Evolutionary conservation across 2,329 filamentous ascomycete genomes (phyloP).

Genomic region (Venturiaceae sp.): DNA sequence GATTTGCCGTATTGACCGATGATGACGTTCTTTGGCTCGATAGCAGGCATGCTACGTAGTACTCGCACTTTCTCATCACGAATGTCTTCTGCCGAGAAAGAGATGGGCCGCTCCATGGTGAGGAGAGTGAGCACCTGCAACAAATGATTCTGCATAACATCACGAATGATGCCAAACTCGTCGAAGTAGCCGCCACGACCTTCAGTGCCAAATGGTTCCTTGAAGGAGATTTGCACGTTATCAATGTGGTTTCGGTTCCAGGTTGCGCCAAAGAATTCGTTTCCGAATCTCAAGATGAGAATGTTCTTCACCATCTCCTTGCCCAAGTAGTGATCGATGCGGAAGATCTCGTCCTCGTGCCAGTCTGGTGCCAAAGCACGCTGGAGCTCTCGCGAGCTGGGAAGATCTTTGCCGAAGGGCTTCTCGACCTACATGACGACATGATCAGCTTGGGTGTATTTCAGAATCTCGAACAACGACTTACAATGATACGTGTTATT

Average conservation of each 20-base stretch:
- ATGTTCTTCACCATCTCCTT: constrained; percentile 99
- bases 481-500: constrained; percentile 86
- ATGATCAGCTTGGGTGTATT: constrained; percentile 11
- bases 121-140: constrained; percentile 92
- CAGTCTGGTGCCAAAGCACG: constrained; percentile 93
- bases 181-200: constrained; percentile 98
- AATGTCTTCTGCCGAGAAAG: constrained; percentile 95
- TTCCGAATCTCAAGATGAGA: constrained; percentile 92
- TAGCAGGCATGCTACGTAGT: constrained; percentile 81
- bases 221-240: constrained; percentile 98
- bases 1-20: constrained; percentile 98
- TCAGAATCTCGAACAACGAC: constrained; percentile 17
- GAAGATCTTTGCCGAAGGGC: constrained; percentile 95
- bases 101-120: constrained; percentile 96
- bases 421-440: constrained; percentile 70
- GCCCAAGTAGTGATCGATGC: constrained; percentile 97
- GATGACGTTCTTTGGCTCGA: constrained; percentile 99
- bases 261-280: constrained; percentile 95
- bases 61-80: constrained; percentile 94
- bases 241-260: constrained; percentile 99
- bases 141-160: constrained; percentile 99
- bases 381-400: constrained; percentile 87
- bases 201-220: constrained; percentile 98
- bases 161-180: constrained; percentile 97
- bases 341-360: constrained; percentile 98